A percentile compares a stretch with the other conserved stretches of the same genome.
phyloP scores from a whole-genome alignment of 176 grass and related monocot genomes.

The Dactylis glomerata region DNA sequence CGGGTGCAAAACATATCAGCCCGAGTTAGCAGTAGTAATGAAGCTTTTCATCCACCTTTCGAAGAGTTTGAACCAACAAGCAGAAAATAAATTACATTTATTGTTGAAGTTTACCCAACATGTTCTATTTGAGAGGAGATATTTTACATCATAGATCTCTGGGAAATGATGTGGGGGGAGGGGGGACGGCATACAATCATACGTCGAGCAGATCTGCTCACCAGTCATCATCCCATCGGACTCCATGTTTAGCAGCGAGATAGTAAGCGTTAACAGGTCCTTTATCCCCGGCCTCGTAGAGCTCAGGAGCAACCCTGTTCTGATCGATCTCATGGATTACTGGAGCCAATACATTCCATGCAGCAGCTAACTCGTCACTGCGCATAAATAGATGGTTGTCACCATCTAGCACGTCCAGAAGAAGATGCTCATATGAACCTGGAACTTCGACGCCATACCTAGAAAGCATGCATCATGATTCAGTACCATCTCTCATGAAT shows the following conservation, averaged over 20 bases:
- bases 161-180: neutral
- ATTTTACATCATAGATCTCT: neutral
- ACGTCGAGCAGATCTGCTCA: no score
- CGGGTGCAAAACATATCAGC: neutral
- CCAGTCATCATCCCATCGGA: slow-evolving; percentile 81
- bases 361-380: slow-evolving; percentile 83
- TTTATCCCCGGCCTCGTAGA: slow-evolving; percentile 74
- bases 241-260: slow-evolving; percentile 84
- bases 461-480: slow-evolving; percentile 21
- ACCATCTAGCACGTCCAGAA: slow-evolving; percentile 84
- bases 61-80: neutral
- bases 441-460: slow-evolving; percentile 86
- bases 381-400: slow-evolving; percentile 95
- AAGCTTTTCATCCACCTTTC: neutral
- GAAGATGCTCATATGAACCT: slow-evolving; percentile 94
- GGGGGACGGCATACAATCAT: neutral
- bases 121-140: neutral
- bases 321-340: slow-evolving; percentile 72
- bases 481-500: neutral
- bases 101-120: neutral
- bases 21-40: neutral
- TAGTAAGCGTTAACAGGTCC: slow-evolving; percentile 88
- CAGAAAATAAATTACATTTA: neutral
- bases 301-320: slow-evolving; percentile 68
- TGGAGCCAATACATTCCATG: slow-evolving; percentile 75